Base-by-base conservation (phyloP, 495 filamentous ascomycete species). In the Podospora anserina region DNA sequence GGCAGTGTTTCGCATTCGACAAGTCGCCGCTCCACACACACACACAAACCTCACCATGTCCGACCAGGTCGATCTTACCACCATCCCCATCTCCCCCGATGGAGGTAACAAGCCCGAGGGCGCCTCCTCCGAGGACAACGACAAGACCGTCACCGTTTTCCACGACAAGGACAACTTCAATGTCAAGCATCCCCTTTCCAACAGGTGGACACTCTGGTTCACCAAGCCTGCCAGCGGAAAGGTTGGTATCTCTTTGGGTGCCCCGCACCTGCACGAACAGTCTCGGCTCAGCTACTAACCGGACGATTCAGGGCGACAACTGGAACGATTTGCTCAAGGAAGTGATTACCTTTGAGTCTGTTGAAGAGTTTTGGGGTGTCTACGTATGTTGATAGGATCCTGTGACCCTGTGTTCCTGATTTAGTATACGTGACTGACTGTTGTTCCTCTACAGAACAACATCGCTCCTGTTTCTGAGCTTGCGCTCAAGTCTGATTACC, bases 281-380 rank as follows among this genome's bases (percentile, higher is more conserved):
- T 63, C 18, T 68, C 4, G 58, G 23, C 18, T 23, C 39, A 15
- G 32, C 49, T 69, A 64, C 74, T 76, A 57, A 73, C 66, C 61
- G 53, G 39, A 16, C 55, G 49, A 55, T 7, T 66, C 71, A 96
- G 92, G 94, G 92, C 74, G 92, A 97, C 78, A 97, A 97, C 85
- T 99, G 95, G 95, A 97, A 94, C 66, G 95, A 99, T 76, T 82
- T 97, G 60, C 82, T 99, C 53, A 99, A 99, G 83, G 92, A 98
- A 78, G 94, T 99, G 67, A 96, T 99, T 71, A 97, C 92, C 54
- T 97, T 99, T 75, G 92, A 94, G 82, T 96, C 93, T 15, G 95
- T 99, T 3, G 95, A 99, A 80, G 96, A 99, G 79, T 99, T 99
- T 84, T 99, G 95, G 95, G 95, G 95, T 64, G 90, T 98, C 75